Evolutionary conservation across 345 rosid species (phyloP), one percentile per base, ranked within the genome.

Genomic region (Populus nigra): DNA sequence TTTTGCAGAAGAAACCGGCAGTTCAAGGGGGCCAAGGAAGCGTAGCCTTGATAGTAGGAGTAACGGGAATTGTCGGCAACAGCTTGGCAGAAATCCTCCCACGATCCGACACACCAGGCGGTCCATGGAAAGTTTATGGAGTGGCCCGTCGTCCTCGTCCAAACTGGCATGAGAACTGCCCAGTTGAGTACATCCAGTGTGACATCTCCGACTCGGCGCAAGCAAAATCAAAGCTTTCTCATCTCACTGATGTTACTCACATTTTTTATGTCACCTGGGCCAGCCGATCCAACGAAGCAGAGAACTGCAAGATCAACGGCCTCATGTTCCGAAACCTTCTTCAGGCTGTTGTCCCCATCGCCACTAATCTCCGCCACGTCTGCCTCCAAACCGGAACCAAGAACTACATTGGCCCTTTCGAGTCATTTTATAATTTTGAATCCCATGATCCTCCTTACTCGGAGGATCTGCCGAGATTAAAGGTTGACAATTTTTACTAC

Each of bases 401-500:
- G 25, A 94, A 90, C 77, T 93, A 92, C 79, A 0, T 81, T 4
- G 97, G 92, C 4, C 87, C 97, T 0, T 85, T 87, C 78, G 86
- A 79, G 29, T 47, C 38, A 20, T 2, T 22, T 0, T 84, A 79
- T 7, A 77, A 68, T 65, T 41, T 77, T 63, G 36, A 73, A 23
- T 39, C 36, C 11, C 92, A 88, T 57, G 93, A 90, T 2, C 71
- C 93, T 5, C 97, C 97, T 1, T 93, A 87, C 77, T 85, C 93
- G 0, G 94, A 93, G 83, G 97, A 93, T 43, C 71, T 93, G 49
- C 92, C 95, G 7, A 84, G 98, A 76, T 67, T 92, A 75, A 76
- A 84, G 76, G 41, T 39, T 1, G 88, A 85, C 20, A 93, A 88
- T 49, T 93, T 91, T 66, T 90, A 90, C 36, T 88, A 93, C 69